phyloP scores from a whole-genome alignment of 2,329 filamentous ascomycete species.

The Cladosporium colombiae region DNA sequence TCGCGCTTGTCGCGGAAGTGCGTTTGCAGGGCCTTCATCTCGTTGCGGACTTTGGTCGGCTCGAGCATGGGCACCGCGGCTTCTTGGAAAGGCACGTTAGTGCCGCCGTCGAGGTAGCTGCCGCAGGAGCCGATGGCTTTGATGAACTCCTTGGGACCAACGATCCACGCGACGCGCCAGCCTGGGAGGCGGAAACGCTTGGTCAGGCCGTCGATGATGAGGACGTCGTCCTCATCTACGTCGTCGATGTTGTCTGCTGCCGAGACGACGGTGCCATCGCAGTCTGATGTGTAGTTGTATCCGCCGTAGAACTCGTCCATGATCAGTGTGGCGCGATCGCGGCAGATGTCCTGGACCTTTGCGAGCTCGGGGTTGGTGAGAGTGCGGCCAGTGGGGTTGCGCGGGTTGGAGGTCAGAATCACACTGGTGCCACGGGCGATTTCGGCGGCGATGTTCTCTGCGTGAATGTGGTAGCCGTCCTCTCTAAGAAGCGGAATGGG shows the following conservation, averaged over 20 bases:
- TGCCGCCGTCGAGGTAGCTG: constrained; percentile 81
- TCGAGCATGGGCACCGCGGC: constrained; percentile 93
- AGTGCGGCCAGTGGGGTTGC: constrained; percentile 90
- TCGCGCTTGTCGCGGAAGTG: constrained; percentile 95
- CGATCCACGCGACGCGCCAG: constrained; percentile 95
- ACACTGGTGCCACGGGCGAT: constrained; percentile 56
- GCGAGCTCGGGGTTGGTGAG: constrained; percentile 81
- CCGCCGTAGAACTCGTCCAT: constrained; percentile 93
- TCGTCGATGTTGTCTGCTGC: constrained; percentile 88
- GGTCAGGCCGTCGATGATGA: constrained; percentile 93
- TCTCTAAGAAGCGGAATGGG: constrained; percentile 80
- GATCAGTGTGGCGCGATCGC: constrained; percentile 85
- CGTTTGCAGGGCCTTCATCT: constrained; percentile 85
- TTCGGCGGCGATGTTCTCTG: constrained; percentile 81
- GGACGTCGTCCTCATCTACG: constrained; percentile 73
- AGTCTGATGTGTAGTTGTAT: constrained; percentile 93
- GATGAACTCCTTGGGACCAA: constrained; percentile 95
- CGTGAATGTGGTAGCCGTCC: constrained; percentile 90
- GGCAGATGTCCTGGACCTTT: constrained; percentile 90
- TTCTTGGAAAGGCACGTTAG: constrained; percentile 94
- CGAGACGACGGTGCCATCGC: constrained; percentile 85
- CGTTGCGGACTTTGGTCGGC: constrained; percentile 72
- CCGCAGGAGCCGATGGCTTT: constrained; percentile 89
- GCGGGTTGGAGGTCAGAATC: constrained; percentile 90
- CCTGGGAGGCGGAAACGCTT: constrained; percentile 96